Conservation (phyloP, 257 asterid species). For the Solanum commersonii region DNA sequence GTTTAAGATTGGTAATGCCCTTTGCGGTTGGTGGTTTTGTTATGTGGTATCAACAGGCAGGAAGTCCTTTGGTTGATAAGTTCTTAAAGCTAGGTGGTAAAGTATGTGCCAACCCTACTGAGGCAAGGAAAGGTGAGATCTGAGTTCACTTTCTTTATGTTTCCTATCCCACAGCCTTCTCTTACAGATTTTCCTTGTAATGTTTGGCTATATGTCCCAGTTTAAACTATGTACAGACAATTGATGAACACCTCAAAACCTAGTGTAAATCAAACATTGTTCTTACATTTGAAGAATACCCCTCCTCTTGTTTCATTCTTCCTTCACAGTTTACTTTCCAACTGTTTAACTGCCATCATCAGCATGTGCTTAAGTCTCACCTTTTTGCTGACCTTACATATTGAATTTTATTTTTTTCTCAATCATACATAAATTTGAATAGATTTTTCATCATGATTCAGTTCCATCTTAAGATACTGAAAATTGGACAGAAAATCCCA, state of each 20-base stretch:
- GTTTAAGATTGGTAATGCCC: not conserved
- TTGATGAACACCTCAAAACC: not conserved
- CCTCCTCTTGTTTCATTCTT: not conserved
- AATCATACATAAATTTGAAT: not conserved
- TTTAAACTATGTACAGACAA: not conserved
- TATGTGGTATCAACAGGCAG: slow-evolving; percentile 34
- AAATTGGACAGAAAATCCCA: not conserved
- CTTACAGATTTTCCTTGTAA: not conserved
- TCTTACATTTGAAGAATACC: not conserved
- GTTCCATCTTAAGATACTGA: not conserved
- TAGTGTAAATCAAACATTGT: not conserved
- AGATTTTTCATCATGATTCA: not conserved
- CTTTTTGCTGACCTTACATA: not conserved
- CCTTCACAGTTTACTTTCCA: not conserved
- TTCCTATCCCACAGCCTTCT: not conserved
- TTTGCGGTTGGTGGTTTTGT: not conserved
- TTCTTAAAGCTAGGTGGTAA: slow-evolving; percentile 66
- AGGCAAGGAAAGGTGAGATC: slow-evolving; percentile 58
- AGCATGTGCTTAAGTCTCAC: not conserved
- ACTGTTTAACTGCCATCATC: not conserved
- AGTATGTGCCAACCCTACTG: slow-evolving; percentile 40
- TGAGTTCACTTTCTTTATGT: not conserved
- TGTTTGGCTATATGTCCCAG: not conserved
- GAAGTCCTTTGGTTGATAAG: slow-evolving; percentile 43
- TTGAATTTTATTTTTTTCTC: not conserved